phyloP scores from a whole-genome alignment of 306 rosid species.

The Fragaria vesca region DNA sequence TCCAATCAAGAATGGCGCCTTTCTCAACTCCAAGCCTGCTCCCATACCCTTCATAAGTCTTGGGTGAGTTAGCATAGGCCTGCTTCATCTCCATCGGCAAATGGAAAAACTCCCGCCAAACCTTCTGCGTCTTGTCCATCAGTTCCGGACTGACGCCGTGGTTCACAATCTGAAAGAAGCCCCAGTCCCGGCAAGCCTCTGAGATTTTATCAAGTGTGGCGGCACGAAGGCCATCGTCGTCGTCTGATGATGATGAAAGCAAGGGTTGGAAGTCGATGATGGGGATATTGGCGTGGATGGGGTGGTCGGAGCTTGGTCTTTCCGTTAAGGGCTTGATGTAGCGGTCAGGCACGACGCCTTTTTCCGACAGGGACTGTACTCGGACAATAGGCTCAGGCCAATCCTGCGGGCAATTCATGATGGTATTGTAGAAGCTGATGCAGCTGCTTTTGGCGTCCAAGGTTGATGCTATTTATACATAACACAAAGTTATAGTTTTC shows the following conservation, averaged over 20 bases:
- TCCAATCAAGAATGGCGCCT: constrained; percentile 91
- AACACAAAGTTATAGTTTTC: not conserved
- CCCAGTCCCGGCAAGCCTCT: constrained; percentile 70
- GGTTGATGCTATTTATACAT: constrained; percentile 19
- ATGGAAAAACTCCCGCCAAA: constrained; percentile 66
- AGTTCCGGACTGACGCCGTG: constrained; percentile 60
- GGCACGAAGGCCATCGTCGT: not conserved
- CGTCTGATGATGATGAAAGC: not conserved
- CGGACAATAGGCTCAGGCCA: constrained; percentile 93
- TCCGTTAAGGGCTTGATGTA: constrained; percentile 60
- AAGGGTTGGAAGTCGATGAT: constrained; percentile 52
- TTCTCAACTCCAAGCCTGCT: constrained; percentile 70
- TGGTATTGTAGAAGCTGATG: not conserved
- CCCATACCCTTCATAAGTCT: constrained; percentile 86
- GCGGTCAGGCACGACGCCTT: constrained; percentile 48
- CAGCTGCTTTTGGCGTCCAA: constrained; percentile 11
- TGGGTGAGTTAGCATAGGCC: constrained; percentile 62
- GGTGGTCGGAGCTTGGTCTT: constrained; percentile 14
- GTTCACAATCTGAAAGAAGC: constrained; percentile 66
- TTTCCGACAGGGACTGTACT: constrained; percentile 74
- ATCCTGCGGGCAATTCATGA: constrained; percentile 42
- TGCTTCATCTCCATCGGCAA: constrained; percentile 66
- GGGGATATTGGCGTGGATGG: constrained; percentile 50
- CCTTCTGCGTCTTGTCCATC: constrained; percentile 46
- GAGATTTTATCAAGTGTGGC: constrained; percentile 37